phyloP scores from a whole-genome alignment of 2,329 filamentous ascomycete genomes.

The Neoarthrinium moseri region DNA sequence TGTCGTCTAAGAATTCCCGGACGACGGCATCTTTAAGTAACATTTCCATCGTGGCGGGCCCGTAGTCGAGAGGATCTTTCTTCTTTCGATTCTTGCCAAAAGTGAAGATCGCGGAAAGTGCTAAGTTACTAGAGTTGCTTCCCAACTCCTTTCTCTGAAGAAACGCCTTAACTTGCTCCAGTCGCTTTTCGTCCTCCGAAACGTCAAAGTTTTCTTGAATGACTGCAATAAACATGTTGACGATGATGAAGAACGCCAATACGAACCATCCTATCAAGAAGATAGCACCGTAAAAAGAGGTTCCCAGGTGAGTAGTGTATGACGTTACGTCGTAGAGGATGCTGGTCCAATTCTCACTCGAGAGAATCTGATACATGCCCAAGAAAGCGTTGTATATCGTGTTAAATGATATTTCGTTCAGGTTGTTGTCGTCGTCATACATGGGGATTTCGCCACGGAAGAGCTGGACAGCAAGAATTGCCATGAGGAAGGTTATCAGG shows the following conservation, averaged over 20 bases:
- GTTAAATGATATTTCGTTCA: conserved; percentile 73
- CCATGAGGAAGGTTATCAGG: conserved; percentile 87
- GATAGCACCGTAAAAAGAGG: conserved; percentile 88
- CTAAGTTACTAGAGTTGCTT: conserved; percentile 68
- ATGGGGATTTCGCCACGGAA: conserved; percentile 82
- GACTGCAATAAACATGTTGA: conserved; percentile 99
- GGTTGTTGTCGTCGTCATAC: conserved; percentile 58
- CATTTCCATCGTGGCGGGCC: conserved; percentile 91
- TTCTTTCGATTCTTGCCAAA: conserved; percentile 58
- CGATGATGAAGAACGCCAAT: conserved; percentile 86
- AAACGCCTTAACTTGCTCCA: conserved; percentile 95
- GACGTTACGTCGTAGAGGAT: conserved; percentile 82
- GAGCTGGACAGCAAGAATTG: conserved; percentile 90
- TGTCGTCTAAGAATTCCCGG: conserved; percentile 87
- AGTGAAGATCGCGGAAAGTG: conserved; percentile 69
- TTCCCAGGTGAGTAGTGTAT: conserved; percentile 62
- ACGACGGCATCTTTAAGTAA: conserved; percentile 94
- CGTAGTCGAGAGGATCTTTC: conserved; percentile 87
- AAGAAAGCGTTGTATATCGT: conserved; percentile 95
- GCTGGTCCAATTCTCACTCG: conserved; percentile 92
- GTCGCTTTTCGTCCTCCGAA: conserved; percentile 93
- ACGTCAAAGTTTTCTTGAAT: conserved; percentile 99
- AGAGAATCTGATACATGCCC: conserved; percentile 96
- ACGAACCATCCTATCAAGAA: conserved; percentile 97
- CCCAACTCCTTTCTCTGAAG: conserved; percentile 86